Conservation (phyloP, 2,329 filamentous ascomycete species). For the Herpotrichia juniperi region DNA sequence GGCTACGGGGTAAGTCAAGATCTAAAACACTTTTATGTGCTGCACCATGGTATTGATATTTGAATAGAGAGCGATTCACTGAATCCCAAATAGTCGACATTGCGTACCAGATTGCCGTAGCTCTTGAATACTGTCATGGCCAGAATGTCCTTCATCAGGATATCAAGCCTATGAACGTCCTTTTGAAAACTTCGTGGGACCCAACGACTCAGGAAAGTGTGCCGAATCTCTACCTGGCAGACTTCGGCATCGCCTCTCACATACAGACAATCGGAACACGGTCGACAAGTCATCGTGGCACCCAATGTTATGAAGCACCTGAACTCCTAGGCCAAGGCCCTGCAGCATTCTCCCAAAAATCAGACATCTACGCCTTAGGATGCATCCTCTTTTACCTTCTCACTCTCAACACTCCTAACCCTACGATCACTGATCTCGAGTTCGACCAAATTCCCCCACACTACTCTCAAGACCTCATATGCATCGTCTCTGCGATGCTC, state of each 20-base stretch:
- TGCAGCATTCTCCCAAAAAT: conserved; percentile 20
- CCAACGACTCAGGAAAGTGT: conserved; percentile 9
- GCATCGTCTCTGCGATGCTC: conserved; percentile 14
- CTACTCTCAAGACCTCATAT: conserved; percentile 13
- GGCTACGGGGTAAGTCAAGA: conserved; percentile 11
- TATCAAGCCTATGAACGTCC: conserved; percentile 20
- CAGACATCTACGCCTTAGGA: conserved; percentile 22
- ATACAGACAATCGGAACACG: conserved; percentile 14
- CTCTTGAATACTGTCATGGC: conserved; percentile 19
- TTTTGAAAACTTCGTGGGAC: conserved; percentile 12
- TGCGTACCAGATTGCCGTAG: conserved; percentile 17
- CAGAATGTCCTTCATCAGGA: conserved; percentile 20
- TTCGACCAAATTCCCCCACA: conserved; percentile 8
- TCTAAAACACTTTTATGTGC: background rate
- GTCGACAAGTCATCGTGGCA: conserved; percentile 12
- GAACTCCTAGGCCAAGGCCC: conserved; percentile 13
- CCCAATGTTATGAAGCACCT: conserved; percentile 18
- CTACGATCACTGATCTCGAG: conserved; percentile 8
- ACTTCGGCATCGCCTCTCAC: conserved; percentile 20
- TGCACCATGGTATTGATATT: background rate
- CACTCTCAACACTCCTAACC: conserved; percentile 8
- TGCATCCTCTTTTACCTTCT: conserved; percentile 17
- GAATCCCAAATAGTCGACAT: conserved; percentile 21
- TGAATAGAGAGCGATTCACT: conserved; percentile 14
- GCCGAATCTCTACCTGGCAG: conserved; percentile 14